Base-by-base conservation (phyloP, 1,284 basidiomycete genomes). In the Ceratobasidium sp. region DNA sequence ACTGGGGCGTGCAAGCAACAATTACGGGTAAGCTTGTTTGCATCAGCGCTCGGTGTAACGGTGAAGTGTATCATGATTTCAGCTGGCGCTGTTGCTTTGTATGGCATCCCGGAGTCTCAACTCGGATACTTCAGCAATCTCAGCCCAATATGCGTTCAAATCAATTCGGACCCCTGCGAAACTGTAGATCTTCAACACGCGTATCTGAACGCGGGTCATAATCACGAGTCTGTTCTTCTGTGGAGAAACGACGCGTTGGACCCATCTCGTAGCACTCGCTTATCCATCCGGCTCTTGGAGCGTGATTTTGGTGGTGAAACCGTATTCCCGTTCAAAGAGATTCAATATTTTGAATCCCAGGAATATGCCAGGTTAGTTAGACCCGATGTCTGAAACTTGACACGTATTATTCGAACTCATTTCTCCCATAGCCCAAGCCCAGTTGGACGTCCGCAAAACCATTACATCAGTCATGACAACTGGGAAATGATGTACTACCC, bases 391-490 rank as follows among this genome's bases (percentile, higher is more conserved):
- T 33, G 60, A 47, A 36, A 51, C 50, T 6, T n/a, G 24, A 6
- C 29, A 9, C 36, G 11, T 11, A 41, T 41, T 5, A 11, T 11
- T 41, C 11, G 11, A 41, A 56, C 57, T 29, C 6, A 6, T 7
- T 27, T 64, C 24, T 22, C 44, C 8, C 29, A 1, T 19, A 64
- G 62, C 47, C 62, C 62, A 3, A 24, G 19, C 15, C 24, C 62
- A 11, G 60, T 62, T 22, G 62, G 62, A 17, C 62, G 29, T 8
- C 29, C 19, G 47, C 85, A 87, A 44, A 93, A 94, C 80, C 86
- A 85, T 1, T 77, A 79, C 3, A 80, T 78, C 33, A 91, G 91
- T 0, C 93, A 94, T 79, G 75, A 77, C 15, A 77, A 74, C 15
- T 81, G 82, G 33, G 83, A 81, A 63, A 89, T 94, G 48, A 82